Conservation (phyloP, 257 asterid species). For the Gentiana dahurica region DNA sequence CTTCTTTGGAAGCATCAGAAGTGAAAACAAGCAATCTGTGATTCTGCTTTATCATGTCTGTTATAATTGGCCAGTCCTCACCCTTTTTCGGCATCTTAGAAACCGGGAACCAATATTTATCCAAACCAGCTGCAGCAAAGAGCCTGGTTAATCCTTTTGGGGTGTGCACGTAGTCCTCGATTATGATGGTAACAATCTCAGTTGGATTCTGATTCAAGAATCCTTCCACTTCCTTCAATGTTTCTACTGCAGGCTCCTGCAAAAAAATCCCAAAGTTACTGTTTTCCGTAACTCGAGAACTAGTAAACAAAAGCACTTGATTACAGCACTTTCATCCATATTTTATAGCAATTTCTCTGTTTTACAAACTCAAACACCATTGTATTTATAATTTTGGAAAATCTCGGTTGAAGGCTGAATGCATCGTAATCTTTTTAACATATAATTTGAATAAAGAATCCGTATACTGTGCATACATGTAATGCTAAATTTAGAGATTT, state of each 20-base stretch:
- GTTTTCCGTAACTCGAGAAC: not conserved
- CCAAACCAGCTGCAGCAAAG: slow-evolving; percentile 75
- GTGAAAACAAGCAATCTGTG: slow-evolving; percentile 80
- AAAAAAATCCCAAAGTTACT: not conserved
- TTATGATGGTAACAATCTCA: slow-evolving; percentile 80
- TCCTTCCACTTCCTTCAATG: slow-evolving; percentile 87
- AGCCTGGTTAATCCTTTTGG: slow-evolving; percentile 79
- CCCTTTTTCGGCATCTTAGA: slow-evolving; percentile 88
- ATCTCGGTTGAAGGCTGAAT: no score
- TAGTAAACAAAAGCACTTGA: slow-evolving; percentile 1
- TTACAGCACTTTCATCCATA: no score
- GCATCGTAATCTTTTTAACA: no score
- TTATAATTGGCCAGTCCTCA: slow-evolving; percentile 76
- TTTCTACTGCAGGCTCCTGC: slow-evolving; percentile 68
- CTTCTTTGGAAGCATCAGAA: slow-evolving; percentile 88
- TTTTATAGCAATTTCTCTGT: no score
- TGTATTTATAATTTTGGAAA: no score
- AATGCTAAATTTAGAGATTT: no score
- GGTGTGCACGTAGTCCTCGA: slow-evolving; percentile 87
- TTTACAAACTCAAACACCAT: no score
- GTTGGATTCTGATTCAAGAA: slow-evolving; percentile 71
- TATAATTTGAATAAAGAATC: no score
- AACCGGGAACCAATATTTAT: slow-evolving; percentile 84
- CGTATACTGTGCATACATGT: no score
- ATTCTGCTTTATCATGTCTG: slow-evolving; percentile 61